phyloP scores from a whole-genome alignment of 2,329 filamentous ascomycete genomes.

The Fusarium fujikuroi region DNA sequence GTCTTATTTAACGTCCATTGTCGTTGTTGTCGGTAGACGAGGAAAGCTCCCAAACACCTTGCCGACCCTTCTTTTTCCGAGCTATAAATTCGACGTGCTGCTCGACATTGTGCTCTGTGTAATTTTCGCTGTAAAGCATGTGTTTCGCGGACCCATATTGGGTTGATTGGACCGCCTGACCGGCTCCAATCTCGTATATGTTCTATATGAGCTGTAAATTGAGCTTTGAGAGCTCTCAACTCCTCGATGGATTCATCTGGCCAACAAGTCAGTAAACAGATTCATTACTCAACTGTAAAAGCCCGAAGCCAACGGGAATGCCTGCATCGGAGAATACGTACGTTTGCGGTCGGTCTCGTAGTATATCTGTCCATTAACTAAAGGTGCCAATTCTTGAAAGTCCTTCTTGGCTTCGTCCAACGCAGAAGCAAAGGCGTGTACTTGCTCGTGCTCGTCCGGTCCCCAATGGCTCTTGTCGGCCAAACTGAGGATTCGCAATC shows the following conservation, averaged over 20 bases:
- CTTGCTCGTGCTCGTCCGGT: constrained; percentile 68
- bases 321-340: constrained; percentile 48
- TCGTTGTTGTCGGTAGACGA: constrained; percentile 63
- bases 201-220: constrained; percentile 60
- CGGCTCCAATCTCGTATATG: constrained; percentile 66
- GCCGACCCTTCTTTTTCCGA: constrained; percentile 59
- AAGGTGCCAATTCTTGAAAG: constrained; percentile 66
- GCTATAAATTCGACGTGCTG: constrained; percentile 65
- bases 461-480: constrained; percentile 70
- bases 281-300: not conserved
- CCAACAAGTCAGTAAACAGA: constrained; percentile 6
- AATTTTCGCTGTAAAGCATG: constrained; percentile 60
- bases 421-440: constrained; percentile 63
- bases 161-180: constrained; percentile 65
- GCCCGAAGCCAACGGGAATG: not conserved
- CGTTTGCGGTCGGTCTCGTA: constrained; percentile 67
- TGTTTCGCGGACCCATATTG: constrained; percentile 66
- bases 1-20: constrained; percentile 45
- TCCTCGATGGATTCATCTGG: constrained; percentile 65
- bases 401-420: constrained; percentile 69
- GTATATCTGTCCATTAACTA: constrained; percentile 66
- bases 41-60: constrained; percentile 67
- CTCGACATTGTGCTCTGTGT: constrained; percentile 68
- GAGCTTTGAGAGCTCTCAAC: constrained; percentile 57
- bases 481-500: constrained; percentile 64